Evolutionary conservation across 495 filamentous ascomycete genomes (phyloP), one percentile per base, ranked within the genome.

Genomic region (Penicillium nucicola): DNA sequence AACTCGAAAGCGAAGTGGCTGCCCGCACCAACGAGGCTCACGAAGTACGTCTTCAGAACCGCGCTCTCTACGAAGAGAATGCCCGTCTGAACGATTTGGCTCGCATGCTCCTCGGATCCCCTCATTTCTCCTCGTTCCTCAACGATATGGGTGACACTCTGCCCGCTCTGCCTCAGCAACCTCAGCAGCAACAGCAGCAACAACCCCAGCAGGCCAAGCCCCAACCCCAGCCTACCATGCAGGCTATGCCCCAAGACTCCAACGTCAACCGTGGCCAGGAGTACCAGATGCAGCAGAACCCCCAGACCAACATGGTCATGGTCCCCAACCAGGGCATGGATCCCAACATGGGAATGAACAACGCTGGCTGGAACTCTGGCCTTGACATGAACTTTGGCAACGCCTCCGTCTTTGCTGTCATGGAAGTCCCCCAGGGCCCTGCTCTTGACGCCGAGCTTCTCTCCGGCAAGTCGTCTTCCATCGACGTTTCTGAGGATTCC

Each of bases 1-100:
- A 95, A 62, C 86, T 97, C n/a, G 91, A 97, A 69, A 77, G 77
- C 50, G 89, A 96, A 68, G 80, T 96, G 48, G 84, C 88, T 5
- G 69, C 69, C 50, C 87, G 88, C 66, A 79, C 81, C 15, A 83
- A 76, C 50, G 89, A 95, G 62, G 78, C 82, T 52, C 81, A 81
- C 38, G 83, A 89, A n/a, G 75, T 92, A 4, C 80, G 83, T 35
- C 62, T 76, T 1, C 78, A 90, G 61, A 95, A 93, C 77, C 77
- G 80, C 30, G 81, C 77, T 13, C 77, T 97, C 25, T 72, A 77
- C 54, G 85, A 91, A 34, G 89, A 95, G 70, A 95, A 95, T 70
- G 77, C 79, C 48, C 87, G 87, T 46, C 77, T 90, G 35, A 83
- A 81, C 15, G 84, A 87, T 47, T 78, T 96, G 45, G 89, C 87